Evolutionary conservation across 805 yeast species (phyloP), one percentile per base, ranked within the genome.

Genomic region (Candida boleticola): DNA sequence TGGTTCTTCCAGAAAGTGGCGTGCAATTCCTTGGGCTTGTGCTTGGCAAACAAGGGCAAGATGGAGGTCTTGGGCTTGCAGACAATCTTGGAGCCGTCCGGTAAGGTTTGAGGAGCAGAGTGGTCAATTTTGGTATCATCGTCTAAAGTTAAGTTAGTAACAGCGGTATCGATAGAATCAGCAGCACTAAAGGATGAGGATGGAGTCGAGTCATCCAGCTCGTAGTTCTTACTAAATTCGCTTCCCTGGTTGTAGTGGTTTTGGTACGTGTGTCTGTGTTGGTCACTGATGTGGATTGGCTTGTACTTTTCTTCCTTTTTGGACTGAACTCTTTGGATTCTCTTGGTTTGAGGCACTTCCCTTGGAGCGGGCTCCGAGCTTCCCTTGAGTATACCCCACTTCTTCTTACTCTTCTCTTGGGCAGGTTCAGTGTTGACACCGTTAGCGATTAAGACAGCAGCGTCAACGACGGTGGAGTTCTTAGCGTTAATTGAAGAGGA

Each of bases 1-100:
- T 38, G 41, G 17, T 16, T 21, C 27, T 38, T 38, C 41, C 41
- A 38, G 21, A 38, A 38, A 39, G 80, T 29, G 55, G 72, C 82
- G 71, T 33, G 41, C 9, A 38, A 19, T 5, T 38, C 41, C 19
- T 38, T 17, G 5, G 21, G 25, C 13, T 29, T 29, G 27, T 14
- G 22, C 13, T n/a, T 7, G 23, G 23, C 10, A 14, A 38, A 29
- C 6, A 29, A 7, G 3, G 41, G 41, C 17, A 38, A 19, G 10
- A 38, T 22, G 5, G 35, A 18, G n/a, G 36, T 29, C 21, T 30
- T 38, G 10, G 35, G 29, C 41, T 38, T 38, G n/a, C 26, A 16
- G 13, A 19, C 19, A 13, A 38, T 18, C 13, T 22, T 21, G 11
- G n/a, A 5, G 5, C 27, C 36, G 5, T 18, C 31, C 7, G 18